Base-by-base conservation (phyloP, 768 basidiomycete species). In the Epithele typhae region DNA sequence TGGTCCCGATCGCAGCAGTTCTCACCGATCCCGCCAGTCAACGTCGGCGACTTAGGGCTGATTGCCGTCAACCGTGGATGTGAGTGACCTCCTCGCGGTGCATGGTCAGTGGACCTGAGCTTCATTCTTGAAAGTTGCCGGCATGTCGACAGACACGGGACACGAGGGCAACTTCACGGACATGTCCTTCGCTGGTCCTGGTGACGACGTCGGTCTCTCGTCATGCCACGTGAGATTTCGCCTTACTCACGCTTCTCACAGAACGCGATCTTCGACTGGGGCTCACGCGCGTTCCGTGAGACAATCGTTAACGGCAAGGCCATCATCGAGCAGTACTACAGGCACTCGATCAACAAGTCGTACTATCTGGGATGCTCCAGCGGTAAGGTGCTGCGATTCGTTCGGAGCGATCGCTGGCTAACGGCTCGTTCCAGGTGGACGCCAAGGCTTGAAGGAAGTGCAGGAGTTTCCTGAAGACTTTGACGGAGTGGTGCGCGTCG, bases 321-420 rank as follows among this genome's bases (percentile, higher is more conserved):
- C 39, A 45, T 66, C 23, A 52, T 62, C 11, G 35, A 57, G 15
- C 44, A 52, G 12, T 66, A 61, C 43, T 66, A 66, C 45, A 51
- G 50, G 19, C 21, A 24, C 4, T 24, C 46, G 5, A 46, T 49
- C 14, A 45, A 45, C n/a, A 63, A 60, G 47, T 54, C 59, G n/a
- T 66, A 66, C 41, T 66, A 55, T 37, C 25, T 60, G 9, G 63
- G 65, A 6, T 66, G 65, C 49, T 63, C 62, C 0, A 61, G 55
- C 2, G 65, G 63, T 49, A 34, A 30, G 27, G 27, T 30, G 14
- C 8, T 30, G 27, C 7, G 27, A 36, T 23, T 9, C 5, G 30
- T 14, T 43, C 14, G 24, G 35, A 7, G 6, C 11, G n/a, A 38
- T 42, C 54, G 55, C 55, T 18, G 64, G 64, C 15, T 57, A 63